Percentiles rank a stretch among this genome's conserved stretches.
phyloP scores from a whole-genome alignment of 129 eudicot genomes.

The Pittosporum tobira region DNA sequence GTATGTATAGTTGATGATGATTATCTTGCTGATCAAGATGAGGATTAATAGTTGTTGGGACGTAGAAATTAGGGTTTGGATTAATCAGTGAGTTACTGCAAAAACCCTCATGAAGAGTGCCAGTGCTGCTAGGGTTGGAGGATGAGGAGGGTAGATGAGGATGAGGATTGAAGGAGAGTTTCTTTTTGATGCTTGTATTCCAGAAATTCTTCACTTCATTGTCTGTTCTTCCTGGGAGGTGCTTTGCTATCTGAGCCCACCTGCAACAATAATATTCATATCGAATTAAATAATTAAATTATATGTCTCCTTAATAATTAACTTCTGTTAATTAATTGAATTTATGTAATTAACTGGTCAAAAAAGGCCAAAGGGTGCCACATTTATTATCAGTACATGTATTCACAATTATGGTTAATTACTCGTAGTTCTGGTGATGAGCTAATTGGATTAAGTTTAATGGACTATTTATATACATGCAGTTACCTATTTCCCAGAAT shows the following conservation, averaged over 20 bases:
- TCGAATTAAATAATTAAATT: no score
- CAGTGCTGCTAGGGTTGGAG: neutral
- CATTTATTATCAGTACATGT: no score
- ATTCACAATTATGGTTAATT: no score
- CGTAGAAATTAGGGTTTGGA: slow-evolving; percentile 15
- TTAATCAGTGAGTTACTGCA: neutral
- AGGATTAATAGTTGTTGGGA: neutral
- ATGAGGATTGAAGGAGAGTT: slow-evolving; percentile 44
- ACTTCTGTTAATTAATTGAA: no score
- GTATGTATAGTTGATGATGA: slow-evolving; percentile 2
- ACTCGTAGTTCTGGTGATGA: no score
- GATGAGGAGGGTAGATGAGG: neutral
- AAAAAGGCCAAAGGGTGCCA: no score
- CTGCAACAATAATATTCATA: slow-evolving; percentile 13
- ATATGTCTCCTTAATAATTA: no score
- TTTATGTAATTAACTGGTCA: no score
- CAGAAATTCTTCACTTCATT: slow-evolving; percentile 74
- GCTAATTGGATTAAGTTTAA: no score
- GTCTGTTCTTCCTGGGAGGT: slow-evolving; percentile 64
- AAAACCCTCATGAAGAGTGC: neutral
- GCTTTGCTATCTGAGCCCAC: slow-evolving; percentile 76
- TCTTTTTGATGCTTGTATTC: slow-evolving; percentile 74
- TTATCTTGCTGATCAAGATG: neutral
- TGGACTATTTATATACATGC: no score
- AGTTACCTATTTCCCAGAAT: slow-evolving; percentile 68